phyloP scores from a whole-genome alignment of 176 grass and related monocot species.

The Bolboschoenus planiculmis region DNA sequence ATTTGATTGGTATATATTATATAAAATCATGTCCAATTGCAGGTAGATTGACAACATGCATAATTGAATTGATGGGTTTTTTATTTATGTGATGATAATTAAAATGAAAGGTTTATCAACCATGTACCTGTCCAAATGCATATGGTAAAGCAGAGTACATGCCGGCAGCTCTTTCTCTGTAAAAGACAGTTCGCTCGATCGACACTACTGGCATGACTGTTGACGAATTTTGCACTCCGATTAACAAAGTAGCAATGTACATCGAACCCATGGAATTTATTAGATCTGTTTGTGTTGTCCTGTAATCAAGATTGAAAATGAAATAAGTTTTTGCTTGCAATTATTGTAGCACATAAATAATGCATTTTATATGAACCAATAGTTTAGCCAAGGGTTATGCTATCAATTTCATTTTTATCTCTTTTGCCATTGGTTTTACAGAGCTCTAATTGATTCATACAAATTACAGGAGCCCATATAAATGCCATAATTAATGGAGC shows the following conservation, averaged over 20 bases:
- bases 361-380: not conserved
- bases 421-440: no score
- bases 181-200: conserved; percentile 77
- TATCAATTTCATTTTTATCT: no score
- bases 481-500: no score
- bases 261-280: conserved; percentile 89
- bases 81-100: not conserved
- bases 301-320: no score
- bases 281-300: conserved; percentile 41
- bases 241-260: conserved; percentile 59
- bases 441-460: no score
- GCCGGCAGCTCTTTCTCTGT: conserved; percentile 83
- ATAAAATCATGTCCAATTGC: no score
- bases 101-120: no score
- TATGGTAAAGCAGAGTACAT: conserved; percentile 93
- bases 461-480: no score
- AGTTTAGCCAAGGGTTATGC: no score
- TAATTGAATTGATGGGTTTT: not conserved
- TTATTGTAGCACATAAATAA: no score
- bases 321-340: no score
- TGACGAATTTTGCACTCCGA: conserved; percentile 53
- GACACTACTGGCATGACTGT: conserved; percentile 84
- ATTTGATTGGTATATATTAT: no score
- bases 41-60: not conserved
- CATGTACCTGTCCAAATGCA: conserved; percentile 87